Base-by-base conservation (phyloP, 495 filamentous ascomycete genomes). In the Aeminium ludgeri region DNA sequence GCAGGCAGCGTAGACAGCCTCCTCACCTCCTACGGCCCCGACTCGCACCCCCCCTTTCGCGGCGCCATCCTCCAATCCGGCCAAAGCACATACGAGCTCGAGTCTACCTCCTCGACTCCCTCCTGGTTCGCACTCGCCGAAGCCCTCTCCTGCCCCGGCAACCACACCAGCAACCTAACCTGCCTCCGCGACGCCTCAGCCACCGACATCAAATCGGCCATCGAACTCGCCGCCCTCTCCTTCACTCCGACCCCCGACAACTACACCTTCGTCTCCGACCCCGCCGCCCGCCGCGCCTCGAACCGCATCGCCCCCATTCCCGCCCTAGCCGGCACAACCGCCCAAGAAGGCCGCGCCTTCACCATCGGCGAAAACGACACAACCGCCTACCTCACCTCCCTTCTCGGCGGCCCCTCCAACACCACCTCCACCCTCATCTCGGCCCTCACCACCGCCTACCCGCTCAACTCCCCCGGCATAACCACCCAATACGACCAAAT, bases 271-370 rank as follows among this genome's bases (percentile, higher is more conserved):
- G 40, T 54, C 31, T 20, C 36, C 12, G 34, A 58, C 36, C 49
- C 46, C 10, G 39, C 44, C 1, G 20, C 30, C 12, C 45, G 42
- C 0, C 20, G 43, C 11, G 30, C 43, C n/a, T 34, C 28, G 0
- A 49, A 50, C 8, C 43, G 51, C 25, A 44, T 54, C 23, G 55
- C 55, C 0, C 17, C 41, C 13, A 43, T 54, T 8, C 57, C 57
- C 1, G 44, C 55, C 4, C 31, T 60, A 18, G 29, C 36, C 16
- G 56, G 56, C 16, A 48, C 51, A 4, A 56, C 55, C 35, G 30
- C 42, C 0, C 41, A 51, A 10, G 56, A 59, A 38, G 56, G 56
- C 16, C 52, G 56, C 11, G 42, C 36, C 41, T 49, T 53, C 41
- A 39, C 38, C 15, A 37, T 52, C 23, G 41, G 43, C 40, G 10